Base-by-base conservation (phyloP, 2,329 filamentous ascomycete species). In the Coniochaeta hoffmannii region DNA sequence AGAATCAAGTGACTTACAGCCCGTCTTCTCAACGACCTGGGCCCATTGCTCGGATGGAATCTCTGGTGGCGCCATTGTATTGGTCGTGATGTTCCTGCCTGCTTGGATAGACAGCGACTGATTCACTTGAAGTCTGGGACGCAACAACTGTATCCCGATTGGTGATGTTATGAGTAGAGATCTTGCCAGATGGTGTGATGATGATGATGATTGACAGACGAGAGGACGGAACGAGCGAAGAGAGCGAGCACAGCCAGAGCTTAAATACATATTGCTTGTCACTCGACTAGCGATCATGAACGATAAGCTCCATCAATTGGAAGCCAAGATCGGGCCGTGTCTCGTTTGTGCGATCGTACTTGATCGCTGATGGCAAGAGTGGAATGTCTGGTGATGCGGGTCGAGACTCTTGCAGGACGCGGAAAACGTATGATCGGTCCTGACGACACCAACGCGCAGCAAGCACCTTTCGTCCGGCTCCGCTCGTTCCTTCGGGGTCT, bases 1-100 rank as follows among this genome's bases (percentile, higher is more conserved):
- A 70, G 72, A 50, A n/a, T n/a, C n/a, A 68, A 62, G n/a, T 69
- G 36, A 76, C 81, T 66, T 77, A 77, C 86, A 82, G 55, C 85
- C 90, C 56, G 80, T 86, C 79, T 90, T 82, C 73, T 96, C 89
- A 65, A 94, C 79, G 64, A 97, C 89, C 74, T 94, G 89, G 53
- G 93, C 93, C 90, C 88, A 95, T 78, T 97, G 93, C 72, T 86
- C 86, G 53, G 80, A 82, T 57, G 93, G 93, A 66, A 97, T 82
- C 55, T 83, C 64, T 57, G 66, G 63, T 53, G 66, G 58, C 55
- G 76, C 66, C 76, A 79, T 80, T 55, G 35, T 67, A 52, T 34
- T 56, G 19, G 38, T 32, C 15, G 12, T 53, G 54, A 24, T 46
- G 44, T 54, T 12, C 58, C 49, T 55, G 28, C 7, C 51, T 49